These are phyloP conservation scores for Asterionellopsis glacialis DNA, from an alignment of 108 stramenopile species.

Conservation along the genomic window DNA sequence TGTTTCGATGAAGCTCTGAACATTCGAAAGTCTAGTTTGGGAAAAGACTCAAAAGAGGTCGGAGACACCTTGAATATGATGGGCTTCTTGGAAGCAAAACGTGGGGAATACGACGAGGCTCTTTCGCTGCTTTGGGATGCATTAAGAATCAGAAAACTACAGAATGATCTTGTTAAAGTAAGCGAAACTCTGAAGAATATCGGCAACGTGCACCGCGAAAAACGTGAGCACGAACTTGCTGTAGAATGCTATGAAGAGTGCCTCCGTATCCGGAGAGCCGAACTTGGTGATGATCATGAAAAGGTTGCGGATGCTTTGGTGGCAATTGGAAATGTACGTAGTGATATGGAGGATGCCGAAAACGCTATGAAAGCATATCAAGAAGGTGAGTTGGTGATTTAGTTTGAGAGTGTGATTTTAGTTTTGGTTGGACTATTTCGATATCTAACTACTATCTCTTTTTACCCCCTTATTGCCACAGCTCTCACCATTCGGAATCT, in stretches of 20 bases:
- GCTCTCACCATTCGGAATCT: constrained; percentile 22
- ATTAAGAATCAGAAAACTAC: constrained; percentile 28
- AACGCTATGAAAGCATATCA: constrained; percentile 31
- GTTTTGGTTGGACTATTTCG: background rate
- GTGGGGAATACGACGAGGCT: constrained; percentile 25
- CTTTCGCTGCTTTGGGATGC: constrained; percentile 27
- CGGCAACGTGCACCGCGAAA: constrained; percentile 34
- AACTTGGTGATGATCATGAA: constrained; percentile 25
- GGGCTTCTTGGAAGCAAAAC: constrained; percentile 32
- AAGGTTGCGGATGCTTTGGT: constrained; percentile 30
- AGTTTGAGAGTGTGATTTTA: background rate
- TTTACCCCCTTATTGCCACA: constrained; percentile 1
- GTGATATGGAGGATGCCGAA: constrained; percentile 26
- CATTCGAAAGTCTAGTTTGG: constrained; percentile 31
- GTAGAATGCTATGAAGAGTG: constrained; percentile 31
- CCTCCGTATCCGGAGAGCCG: constrained; percentile 26
- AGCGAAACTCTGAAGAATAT: constrained; percentile 43
- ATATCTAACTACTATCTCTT: background rate
- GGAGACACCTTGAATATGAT: constrained; percentile 45
- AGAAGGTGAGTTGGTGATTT: constrained; percentile 18
- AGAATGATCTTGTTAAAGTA: constrained; percentile 32
- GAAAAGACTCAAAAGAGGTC: constrained; percentile 22
- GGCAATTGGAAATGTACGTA: constrained; percentile 29
- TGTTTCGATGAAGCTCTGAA: constrained; percentile 33
- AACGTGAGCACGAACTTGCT: constrained; percentile 23